phyloP scores from a whole-genome alignment of 495 filamentous ascomycete species.

The Podospora fimiseda region DNA sequence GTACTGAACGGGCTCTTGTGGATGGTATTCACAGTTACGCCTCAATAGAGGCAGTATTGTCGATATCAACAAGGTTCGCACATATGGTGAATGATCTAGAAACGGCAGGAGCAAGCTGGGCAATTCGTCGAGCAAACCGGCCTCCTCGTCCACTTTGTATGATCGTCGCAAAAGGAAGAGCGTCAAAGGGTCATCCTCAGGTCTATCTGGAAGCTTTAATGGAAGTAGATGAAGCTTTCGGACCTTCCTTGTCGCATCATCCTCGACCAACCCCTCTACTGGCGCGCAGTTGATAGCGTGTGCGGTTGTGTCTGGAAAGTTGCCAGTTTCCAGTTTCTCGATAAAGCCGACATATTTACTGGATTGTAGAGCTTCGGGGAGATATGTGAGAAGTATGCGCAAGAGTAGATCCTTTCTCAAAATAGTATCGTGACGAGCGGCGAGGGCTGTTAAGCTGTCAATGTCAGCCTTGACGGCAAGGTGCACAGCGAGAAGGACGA shows the following conservation, averaged over 20 bases:
- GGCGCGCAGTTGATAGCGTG: conserved; percentile 49
- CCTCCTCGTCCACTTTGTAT: conserved; percentile 69
- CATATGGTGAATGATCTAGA: conserved; percentile 54
- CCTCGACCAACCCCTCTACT: conserved; percentile 56
- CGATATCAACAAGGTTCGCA: conserved; percentile 73
- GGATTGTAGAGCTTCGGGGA: conserved; percentile 71
- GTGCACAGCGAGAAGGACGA: conserved; percentile 57
- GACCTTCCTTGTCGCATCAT: conserved; percentile 61
- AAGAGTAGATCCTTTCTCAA: conserved; percentile 63
- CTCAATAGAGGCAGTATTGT: conserved; percentile 71
- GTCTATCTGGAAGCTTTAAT: conserved; percentile 43
- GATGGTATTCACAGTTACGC: conserved; percentile 80
- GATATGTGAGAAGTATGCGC: conserved; percentile 75
- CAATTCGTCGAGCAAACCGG: conserved; percentile 66
- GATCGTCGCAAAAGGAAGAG: conserved; percentile 72
- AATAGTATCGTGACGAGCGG: conserved; percentile 48
- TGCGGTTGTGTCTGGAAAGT: conserved; percentile 23
- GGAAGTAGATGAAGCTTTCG: conserved; percentile 64
- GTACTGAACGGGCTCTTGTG: conserved; percentile 46
- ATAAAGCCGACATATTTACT: conserved; percentile 56
- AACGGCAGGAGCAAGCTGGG: conserved; percentile 70
- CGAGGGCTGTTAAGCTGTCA: conserved; percentile 53
- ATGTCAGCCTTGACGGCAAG: conserved; percentile 54
- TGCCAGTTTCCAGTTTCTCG: conserved; percentile 45
- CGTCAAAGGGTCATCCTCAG: conserved; percentile 51